Evolutionary conservation across 805 yeast species (phyloP), one percentile per base, ranked within the genome.

Genomic region (Torulaspora indica): DNA sequence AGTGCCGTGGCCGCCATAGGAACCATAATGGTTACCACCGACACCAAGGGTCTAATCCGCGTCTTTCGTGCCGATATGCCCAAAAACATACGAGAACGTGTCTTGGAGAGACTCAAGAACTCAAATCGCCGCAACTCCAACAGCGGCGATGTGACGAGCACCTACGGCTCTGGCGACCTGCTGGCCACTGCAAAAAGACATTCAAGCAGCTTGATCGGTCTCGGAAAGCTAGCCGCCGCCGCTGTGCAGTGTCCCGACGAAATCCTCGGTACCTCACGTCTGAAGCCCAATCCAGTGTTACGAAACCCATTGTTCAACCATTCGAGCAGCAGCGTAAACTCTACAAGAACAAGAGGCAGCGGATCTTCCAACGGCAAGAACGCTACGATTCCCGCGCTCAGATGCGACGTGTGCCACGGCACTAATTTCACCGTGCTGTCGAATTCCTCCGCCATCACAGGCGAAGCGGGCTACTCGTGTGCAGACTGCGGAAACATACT

Each of bases 21-120:
- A 1, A 54, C 64, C 0, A 81, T 88, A 35, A 76, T 88, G 12
- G 81, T 89, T 2, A 81, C 93, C 0, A 79, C 91, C 0, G 97
- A 89, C 63, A 77, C 76, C 44, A 64, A 70, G 17, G 96, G 96
- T 0, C 53, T 73, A 2, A 84, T 89, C 24, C 66, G 93, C 35
- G 84, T 89, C 0, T 85, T 85, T 60, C 72, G 97, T 57, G 82
- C 86, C 45, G 97, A 89, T 61, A 72, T 82, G 42, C 83, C 93
- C 0, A 70, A 76, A 40, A 54, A 57, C 8, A 63, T 70, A 10
- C 56, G 82, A 44, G 70, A 70, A 40, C 47, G 55, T 3, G 53
- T 72, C 0, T 49, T 69, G 8, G 29, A 45, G 13, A 53, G 48
- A 38, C 40, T 61, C 28, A 49, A 53, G 14, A 43, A 41, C 12